Base-by-base conservation (phyloP, 2,329 filamentous ascomycete genomes). In the Monosporascus cannonballus region DNA sequence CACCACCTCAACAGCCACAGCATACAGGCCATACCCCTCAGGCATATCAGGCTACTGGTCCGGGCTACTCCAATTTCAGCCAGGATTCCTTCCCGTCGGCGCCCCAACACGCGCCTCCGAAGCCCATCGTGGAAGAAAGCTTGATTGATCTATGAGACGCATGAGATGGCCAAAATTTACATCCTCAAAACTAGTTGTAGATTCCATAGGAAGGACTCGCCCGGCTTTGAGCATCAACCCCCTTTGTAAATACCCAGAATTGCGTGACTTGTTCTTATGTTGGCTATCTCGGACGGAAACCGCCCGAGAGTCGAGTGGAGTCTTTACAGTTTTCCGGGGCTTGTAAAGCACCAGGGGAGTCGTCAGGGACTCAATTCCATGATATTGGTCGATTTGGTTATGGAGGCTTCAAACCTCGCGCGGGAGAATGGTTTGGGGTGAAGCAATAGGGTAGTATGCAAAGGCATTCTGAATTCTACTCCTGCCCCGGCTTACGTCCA, bases 71-170 rank as follows among this genome's bases (percentile, higher is more conserved):
- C 11, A 73, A 76, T 6, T 85, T 83, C 61, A 72, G 69, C 3
- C 81, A 83, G 62, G 80, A 85, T 24, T 73, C 79, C 3, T 89
- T 90, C 62, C 87, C 87, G 1, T 75, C 80, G 2, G 83, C 81
- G 27, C 84, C 84, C 17, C 80, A 85, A 54, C 81, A 86, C 66
- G 77, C 81, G 27, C 83, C 80, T 50, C 76, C 69, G 66, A 75
- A 76, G 62, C 80, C 79, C 15, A 78, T 74, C 1, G 78, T 87
- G 47, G 89, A 93, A 69, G 89, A 93, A 70, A 87, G 84, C 54
- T 71, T 94, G 63, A 94, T 94, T 69, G 89, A 94, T 69, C 76
- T 93, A 56, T 92, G 51, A 59, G 50, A 24, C 34, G 20, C 15
- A 27, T 25, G 18, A 20, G 41, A 17, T 9, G 38, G 24, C 20